Evolutionary conservation across 768 basidiomycete genomes (phyloP).

Genomic region (Daedalea quercina): DNA sequence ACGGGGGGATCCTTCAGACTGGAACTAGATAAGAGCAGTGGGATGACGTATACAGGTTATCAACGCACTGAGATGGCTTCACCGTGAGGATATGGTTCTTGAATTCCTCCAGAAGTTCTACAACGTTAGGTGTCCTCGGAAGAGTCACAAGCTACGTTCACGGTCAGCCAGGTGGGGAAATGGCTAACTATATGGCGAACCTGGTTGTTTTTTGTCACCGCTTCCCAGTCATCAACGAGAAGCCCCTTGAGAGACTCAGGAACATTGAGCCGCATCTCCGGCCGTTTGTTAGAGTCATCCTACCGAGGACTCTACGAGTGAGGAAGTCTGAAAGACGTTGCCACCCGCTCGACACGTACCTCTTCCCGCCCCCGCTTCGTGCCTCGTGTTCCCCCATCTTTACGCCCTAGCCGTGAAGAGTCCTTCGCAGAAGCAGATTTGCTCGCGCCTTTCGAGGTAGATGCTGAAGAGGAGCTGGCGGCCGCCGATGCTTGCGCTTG

Average conservation of each 20-base stretch:
- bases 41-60: background rate
- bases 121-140: constrained; percentile 74
- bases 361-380: constrained; percentile 73
- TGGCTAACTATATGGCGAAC: too few species aligned
- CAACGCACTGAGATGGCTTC: constrained; percentile 29
- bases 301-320: constrained; percentile 22
- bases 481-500: constrained; percentile 35
- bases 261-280: constrained; percentile 85
- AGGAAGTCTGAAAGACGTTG: background rate
- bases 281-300: constrained; percentile 73
- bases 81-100: constrained; percentile 49
- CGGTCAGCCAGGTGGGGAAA: too few species aligned
- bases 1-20: constrained; percentile 66
- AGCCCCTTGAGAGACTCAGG: constrained; percentile 87
- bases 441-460: constrained; percentile 21
- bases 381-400: constrained; percentile 59
- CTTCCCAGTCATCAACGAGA: constrained; percentile 97
- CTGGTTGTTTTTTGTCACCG: constrained; percentile 91
- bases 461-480: constrained; percentile 28
- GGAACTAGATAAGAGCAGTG: background rate
- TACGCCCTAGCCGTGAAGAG: constrained; percentile 28
- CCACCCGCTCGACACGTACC: constrained; percentile 29
- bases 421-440: constrained; percentile 16
- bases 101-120: constrained; percentile 73
- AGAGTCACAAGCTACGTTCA: constrained; percentile 72